phyloP scores from a whole-genome alignment of 2,329 filamentous ascomycete genomes.

The Penicillium concentricum region DNA sequence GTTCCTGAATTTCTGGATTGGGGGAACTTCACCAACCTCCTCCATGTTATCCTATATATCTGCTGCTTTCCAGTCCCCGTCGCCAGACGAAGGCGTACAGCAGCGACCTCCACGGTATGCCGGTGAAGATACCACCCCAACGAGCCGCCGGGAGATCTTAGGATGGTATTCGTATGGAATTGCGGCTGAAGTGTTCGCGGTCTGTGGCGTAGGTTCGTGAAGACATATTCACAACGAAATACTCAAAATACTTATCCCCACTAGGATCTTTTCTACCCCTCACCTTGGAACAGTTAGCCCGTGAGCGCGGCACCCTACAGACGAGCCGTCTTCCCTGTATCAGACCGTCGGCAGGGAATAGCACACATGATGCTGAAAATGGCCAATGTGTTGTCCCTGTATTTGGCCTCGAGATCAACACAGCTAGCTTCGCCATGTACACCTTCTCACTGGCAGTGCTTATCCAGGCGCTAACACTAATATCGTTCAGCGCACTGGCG shows the following conservation, averaged over 20 bases:
- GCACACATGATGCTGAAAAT: constrained; percentile 12
- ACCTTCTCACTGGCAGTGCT: constrained; percentile 88
- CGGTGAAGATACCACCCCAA: constrained; percentile 81
- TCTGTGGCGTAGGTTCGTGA: constrained; percentile 69
- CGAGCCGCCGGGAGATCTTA: constrained; percentile 74
- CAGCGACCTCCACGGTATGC: constrained; percentile 58
- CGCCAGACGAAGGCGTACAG: constrained; percentile 20
- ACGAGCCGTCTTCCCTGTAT: constrained; percentile 33
- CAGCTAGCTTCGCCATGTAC: constrained; percentile 49
- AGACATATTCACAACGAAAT: neutral
- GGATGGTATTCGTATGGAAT: constrained; percentile 95
- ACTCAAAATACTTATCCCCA: neutral
- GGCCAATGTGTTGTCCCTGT: constrained; percentile 35
- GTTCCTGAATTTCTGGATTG: neutral
- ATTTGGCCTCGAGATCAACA: constrained; percentile 35
- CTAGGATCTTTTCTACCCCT: constrained; percentile 90
- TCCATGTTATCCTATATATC: constrained; percentile 21
- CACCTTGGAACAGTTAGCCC: constrained; percentile 83
- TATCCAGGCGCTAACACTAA: constrained; percentile 79
- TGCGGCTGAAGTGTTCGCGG: constrained; percentile 92
- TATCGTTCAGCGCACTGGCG: constrained; percentile 63
- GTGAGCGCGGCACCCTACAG: constrained; percentile 83
- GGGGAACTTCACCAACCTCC: neutral
- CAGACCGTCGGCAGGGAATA: constrained; percentile 29
- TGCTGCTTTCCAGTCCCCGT: constrained; percentile 15